Base-by-base conservation (phyloP, 306 rosid species). In the Quercus glauca region DNA sequence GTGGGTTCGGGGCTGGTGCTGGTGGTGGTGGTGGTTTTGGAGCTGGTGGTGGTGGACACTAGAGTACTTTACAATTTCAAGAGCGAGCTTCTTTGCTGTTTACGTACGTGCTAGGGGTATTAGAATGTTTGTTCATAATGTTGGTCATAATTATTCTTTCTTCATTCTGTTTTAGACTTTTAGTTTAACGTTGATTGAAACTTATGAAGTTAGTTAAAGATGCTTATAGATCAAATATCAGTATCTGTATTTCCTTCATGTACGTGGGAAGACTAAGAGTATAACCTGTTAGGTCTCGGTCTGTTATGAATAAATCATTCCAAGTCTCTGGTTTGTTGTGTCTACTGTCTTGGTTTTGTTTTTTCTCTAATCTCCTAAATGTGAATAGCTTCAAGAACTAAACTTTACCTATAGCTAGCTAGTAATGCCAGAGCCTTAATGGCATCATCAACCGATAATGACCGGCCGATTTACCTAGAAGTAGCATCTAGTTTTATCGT, bases 1-100 rank as follows among this genome's bases (percentile, higher is more conserved):
- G 29, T 43, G 84, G 84, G 3, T 73, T 63, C 11, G 86, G 86
- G 1, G 85, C 76, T 3, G 82, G 88, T 1, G 41, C 5, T 0
- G 81, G 81, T 4, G 69, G 20, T 0, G 81, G 81, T 3, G 79
- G 49, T 28, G 79, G 70, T 2, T 72, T 10, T 5, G 87, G 87
- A 12, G 79, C 41, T 4, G 83, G 80, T 28, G 77, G 67, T 4
- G 76, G 76, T 9, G 76, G 76, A 35, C 72, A 68, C 72, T 68
- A 68, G 52, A 68, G 25, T 65, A 41, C 45, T 41, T 41, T 6
- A 35, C 43, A 8, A 41, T 12, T 41, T 41, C 45, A 41, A 41
- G 45, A 41, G 11, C 45, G 11, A 8, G 12, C 45, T 41, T 41
- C 45, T 41, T 37, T 41, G 2, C 25, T 64, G 21, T 64, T 29